Conservation (phyloP, 2,329 filamentous ascomycete genomes). For the Stagonosporopsis rhizophila region DNA sequence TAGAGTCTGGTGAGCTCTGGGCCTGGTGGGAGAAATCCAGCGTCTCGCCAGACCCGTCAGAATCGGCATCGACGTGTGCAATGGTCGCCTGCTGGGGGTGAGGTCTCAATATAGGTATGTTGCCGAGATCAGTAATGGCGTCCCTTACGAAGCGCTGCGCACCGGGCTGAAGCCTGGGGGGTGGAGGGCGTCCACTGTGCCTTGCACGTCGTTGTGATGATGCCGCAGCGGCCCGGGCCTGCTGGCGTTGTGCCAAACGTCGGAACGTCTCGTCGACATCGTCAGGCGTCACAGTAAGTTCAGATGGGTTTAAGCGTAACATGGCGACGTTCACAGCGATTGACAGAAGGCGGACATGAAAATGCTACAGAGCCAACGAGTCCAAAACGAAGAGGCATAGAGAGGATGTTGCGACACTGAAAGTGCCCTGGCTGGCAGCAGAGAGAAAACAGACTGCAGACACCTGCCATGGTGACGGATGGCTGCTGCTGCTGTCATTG, state of each 20-base stretch:
- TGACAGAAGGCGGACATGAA: constrained; percentile 18
- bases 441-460: neutral
- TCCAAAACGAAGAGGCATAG: constrained; percentile 2
- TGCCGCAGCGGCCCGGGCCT: constrained; percentile 5
- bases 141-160: constrained; percentile 41
- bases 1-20: neutral
- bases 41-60: constrained; percentile 2
- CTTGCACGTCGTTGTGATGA: constrained; percentile 7
- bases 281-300: constrained; percentile 46
- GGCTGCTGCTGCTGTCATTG: neutral
- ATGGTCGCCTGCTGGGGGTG: constrained; percentile 34
- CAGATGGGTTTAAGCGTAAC: constrained; percentile 47
- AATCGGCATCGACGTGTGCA: constrained; percentile 28
- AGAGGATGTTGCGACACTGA: neutral
- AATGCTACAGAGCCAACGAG: constrained; percentile 24
- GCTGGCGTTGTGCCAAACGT: constrained; percentile 39
- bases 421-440: neutral
- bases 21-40: neutral
- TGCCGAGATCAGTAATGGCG: constrained; percentile 35
- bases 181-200: constrained; percentile 15
- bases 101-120: constrained; percentile 33
- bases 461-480: constrained; percentile 4
- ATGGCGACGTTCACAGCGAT: constrained; percentile 30
- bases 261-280: constrained; percentile 46
- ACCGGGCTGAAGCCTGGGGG: constrained; percentile 38